Conservation (phyloP, 2,329 filamentous ascomycete genomes). For the Ceratocystis smalleyi region DNA sequence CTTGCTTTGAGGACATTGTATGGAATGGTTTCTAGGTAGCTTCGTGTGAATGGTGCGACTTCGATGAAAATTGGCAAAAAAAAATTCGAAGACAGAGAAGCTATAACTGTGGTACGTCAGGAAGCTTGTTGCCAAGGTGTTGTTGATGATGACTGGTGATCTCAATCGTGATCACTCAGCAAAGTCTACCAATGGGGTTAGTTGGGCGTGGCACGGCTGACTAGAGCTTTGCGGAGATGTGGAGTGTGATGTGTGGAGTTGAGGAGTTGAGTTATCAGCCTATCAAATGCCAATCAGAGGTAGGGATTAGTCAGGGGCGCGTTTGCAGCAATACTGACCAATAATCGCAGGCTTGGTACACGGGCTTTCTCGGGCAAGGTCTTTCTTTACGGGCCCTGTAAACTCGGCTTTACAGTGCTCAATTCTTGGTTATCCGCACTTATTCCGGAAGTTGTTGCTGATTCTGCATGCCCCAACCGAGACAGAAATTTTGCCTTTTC, state of each 20-base stretch:
- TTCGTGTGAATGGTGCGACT: no score
- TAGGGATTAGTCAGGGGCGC: constrained; percentile 12
- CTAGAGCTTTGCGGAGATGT: neutral
- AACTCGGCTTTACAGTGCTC: neutral
- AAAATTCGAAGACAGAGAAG: neutral
- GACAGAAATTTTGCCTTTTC: constrained; percentile 8
- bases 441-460: constrained; percentile 8
- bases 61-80: no score
- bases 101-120: neutral
- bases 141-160: neutral
- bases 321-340: constrained; percentile 9
- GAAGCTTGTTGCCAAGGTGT: neutral
- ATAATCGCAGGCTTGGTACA: constrained; percentile 3
- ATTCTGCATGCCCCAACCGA: constrained; percentile 12
- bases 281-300: constrained; percentile 14
- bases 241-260: constrained; percentile 5
- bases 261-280: neutral
- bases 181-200: constrained; percentile 6
- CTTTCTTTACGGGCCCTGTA: neutral
- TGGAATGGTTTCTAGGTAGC: neutral
- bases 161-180: neutral
- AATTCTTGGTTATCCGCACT: neutral
- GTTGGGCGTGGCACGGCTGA: constrained; percentile 5
- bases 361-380: constrained; percentile 15
- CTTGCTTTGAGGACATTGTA: constrained; percentile 33